Evolutionary conservation across 169 alveolate genomes (phyloP).

Genomic region (Sarcocystis neurona): DNA sequence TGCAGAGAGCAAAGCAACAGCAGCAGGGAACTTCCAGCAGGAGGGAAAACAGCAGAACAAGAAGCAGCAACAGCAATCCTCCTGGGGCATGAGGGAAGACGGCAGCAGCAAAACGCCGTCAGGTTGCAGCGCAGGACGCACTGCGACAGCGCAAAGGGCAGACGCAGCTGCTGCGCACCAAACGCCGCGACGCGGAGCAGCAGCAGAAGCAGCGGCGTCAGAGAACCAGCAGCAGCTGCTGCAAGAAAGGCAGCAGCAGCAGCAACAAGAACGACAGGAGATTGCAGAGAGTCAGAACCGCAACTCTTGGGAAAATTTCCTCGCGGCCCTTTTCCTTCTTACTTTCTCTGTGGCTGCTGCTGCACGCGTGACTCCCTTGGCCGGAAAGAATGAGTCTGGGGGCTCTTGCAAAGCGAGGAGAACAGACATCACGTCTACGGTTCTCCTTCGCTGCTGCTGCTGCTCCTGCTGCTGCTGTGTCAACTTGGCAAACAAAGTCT

Average conservation of each 20-base stretch:
- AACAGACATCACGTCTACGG: not conserved
- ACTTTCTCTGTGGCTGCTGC: no score
- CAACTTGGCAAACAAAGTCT: no score
- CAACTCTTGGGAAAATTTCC: not conserved
- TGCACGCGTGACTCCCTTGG: not conserved
- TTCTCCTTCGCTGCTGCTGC: not conserved
- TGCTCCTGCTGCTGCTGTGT: no score
- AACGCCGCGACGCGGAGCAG: not conserved
- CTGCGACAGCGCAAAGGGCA: no score
- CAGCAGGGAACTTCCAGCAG: not conserved
- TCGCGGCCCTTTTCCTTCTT: not conserved
- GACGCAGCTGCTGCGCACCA: not conserved
- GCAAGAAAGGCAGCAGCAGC: not conserved
- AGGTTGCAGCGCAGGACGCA: no score
- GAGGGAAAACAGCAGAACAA: not conserved
- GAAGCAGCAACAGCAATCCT: not conserved
- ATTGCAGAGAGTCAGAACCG: not conserved
- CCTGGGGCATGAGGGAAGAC: no score
- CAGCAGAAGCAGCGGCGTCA: not conserved
- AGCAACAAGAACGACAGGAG: not conserved
- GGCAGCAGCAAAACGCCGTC: no score
- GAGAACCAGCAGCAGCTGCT: no score
- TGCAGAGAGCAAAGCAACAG: no score
- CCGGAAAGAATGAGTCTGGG: not conserved
- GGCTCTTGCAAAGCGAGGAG: not conserved